A percentile compares a stretch with the other conserved stretches of the same genome.
These are phyloP conservation scores for Rosellinia necatrix DNA, from an alignment of 2,329 filamentous ascomycete genomes.

Conservation along the genomic window DNA sequence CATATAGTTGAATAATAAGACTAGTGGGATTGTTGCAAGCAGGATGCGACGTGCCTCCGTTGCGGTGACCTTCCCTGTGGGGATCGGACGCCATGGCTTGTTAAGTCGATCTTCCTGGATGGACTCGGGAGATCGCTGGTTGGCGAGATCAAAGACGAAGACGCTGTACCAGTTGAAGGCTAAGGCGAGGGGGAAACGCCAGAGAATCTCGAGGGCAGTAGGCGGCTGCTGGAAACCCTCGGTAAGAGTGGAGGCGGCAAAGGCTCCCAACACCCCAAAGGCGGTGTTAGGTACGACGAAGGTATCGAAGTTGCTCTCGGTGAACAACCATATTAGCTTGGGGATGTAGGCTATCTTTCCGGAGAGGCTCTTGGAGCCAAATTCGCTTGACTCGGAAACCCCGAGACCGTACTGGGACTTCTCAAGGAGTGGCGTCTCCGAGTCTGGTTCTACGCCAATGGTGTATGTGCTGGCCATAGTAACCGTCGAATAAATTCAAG, in stretches of 20 bases:
- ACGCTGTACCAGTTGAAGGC: slow-evolving; percentile 37
- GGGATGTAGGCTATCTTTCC: slow-evolving; percentile 24
- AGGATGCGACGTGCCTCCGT: slow-evolving; percentile 35
- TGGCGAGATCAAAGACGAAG: slow-evolving; percentile 39
- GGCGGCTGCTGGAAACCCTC: slow-evolving; percentile 21
- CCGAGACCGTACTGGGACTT: slow-evolving; percentile 5
- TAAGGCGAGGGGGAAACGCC: slow-evolving; percentile 21
- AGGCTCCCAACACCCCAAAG: slow-evolving; percentile 41
- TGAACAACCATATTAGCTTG: slow-evolving; percentile 34
- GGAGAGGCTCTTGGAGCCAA: slow-evolving; percentile 19
- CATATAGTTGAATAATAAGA: slow-evolving; percentile 27
- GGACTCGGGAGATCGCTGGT: slow-evolving; percentile 37
- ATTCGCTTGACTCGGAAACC: slow-evolving; percentile 20
- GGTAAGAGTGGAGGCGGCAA: slow-evolving; percentile 25
- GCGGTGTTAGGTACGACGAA: slow-evolving; percentile 40
- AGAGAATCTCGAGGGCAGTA: slow-evolving; percentile 22
- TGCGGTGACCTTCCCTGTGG: slow-evolving; percentile 25
- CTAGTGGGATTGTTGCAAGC: slow-evolving; percentile 31
- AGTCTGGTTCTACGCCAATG: neutral
- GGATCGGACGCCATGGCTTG: slow-evolving; percentile 41
- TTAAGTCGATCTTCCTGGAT: slow-evolving; percentile 40
- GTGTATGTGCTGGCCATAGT: slow-evolving; percentile 9
- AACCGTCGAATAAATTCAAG: neutral
- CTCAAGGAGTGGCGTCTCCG: slow-evolving; percentile 20
- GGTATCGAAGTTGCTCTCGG: slow-evolving; percentile 42